These are phyloP conservation scores for Skeletonema marinoi DNA, from an alignment of 108 stramenopile genomes.

Conservation along the genomic window DNA sequence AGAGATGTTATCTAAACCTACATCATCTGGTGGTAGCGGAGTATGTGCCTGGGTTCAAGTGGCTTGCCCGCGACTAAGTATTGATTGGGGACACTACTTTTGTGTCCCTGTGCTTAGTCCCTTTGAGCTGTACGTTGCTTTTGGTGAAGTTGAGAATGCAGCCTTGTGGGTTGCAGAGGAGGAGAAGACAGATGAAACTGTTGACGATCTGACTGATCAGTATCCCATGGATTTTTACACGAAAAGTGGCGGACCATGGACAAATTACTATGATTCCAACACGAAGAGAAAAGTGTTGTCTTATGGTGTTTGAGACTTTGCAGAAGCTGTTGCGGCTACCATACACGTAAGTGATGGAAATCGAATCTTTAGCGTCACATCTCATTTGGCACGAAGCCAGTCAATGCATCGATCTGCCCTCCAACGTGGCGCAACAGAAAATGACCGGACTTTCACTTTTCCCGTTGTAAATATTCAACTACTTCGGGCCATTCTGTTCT, in stretches of 20 bases:
- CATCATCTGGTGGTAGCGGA: constrained; percentile 39
- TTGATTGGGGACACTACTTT: constrained; percentile 97
- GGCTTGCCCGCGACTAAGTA: constrained; percentile 95
- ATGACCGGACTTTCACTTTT: constrained; percentile 51
- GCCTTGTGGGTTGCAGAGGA: constrained; percentile 58
- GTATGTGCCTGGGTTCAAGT: constrained; percentile 95
- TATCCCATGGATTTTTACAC: constrained; percentile 99
- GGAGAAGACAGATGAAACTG: constrained; percentile 15
- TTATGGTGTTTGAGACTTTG: constrained; percentile 4
- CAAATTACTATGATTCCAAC: constrained; percentile 83
- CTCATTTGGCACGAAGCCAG: constrained; percentile 47
- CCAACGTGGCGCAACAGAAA: constrained; percentile 50
- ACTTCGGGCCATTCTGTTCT: constrained; percentile 42
- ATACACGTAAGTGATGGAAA: background rate
- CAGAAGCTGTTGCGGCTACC: background rate
- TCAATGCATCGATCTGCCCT: constrained; percentile 36
- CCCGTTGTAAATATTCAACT: constrained; percentile 29
- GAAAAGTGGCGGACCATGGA: constrained; percentile 90
- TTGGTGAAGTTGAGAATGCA: constrained; percentile 73
- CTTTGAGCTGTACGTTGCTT: constrained; percentile 90
- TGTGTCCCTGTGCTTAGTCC: constrained; percentile 88
- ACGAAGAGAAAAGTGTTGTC: constrained; percentile 44
- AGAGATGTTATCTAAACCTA: constrained; percentile 56
- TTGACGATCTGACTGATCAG: constrained; percentile 28
- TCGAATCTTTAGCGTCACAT: constrained; percentile 23